Evolutionary conservation across 352 stramenopile genomes (phyloP), one percentile per base, ranked within the genome.

Genomic region (Pythium sukuiense): DNA sequence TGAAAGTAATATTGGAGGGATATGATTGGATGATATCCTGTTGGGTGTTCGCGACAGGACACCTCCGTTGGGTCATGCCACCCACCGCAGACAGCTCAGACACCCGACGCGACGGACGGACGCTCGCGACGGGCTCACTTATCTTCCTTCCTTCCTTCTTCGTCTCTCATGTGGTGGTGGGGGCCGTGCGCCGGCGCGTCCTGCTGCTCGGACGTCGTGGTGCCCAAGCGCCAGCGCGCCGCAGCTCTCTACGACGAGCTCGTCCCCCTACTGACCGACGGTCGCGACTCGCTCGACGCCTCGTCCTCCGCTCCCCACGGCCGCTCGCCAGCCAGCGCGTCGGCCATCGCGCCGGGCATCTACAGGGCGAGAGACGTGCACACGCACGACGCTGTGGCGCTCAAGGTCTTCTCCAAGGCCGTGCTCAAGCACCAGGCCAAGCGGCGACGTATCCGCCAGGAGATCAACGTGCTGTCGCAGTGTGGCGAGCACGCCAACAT

Each of bases 321-420:
- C 32, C 54, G 62, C 43, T 32, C 45, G 6, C 52, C 46, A 48
- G 43, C 29, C 33, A 20, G 53, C 30, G 6, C 46, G 4, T 2
- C 24, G 11, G 33, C 35, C 33, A 39, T 67, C 41, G 33, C 50
- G 26, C 81, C 81, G 2, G 85, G 85, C 1, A 76, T 93, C 49
- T 93, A 93, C 71, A 80, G 72, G 0, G 85, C 85, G 32, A 72
- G 81, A 1, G 61, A 90, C 59, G 67, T 72, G 50, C 53, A 66
- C 33, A 90, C 79, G 43, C 80, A 90, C 55, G 83, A 93, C 59
- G 66, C 82, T n/a, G 81, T 90, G 52, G 80, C 75, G 12, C 72
- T 93, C 55, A 90, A 90, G 73, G 81, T 93, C 32, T 81, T 90
- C 53, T 71, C 77, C 65, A 83, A 82, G 52, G 58, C 68, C 9